These are phyloP conservation scores for Ajuga reptans DNA, from an alignment of 305 asterid genomes.

Conservation along the genomic window DNA sequence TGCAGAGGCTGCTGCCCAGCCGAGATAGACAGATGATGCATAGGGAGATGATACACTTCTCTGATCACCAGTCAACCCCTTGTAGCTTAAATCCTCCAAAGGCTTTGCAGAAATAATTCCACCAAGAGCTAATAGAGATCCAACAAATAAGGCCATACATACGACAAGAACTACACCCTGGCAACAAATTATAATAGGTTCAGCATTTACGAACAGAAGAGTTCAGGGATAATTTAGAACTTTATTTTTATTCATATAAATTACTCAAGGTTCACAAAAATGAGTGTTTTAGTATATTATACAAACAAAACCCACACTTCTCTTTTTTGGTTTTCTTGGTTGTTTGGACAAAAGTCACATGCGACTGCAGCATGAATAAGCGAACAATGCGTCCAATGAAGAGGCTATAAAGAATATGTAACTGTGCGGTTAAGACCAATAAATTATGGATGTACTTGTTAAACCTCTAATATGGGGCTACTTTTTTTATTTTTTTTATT, in stretches of 20 bases:
- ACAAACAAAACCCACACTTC: background rate
- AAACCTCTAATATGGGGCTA: background rate
- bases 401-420: background rate
- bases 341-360: background rate
- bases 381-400: background rate
- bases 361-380: background rate
- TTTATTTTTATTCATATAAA: background rate
- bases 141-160: constrained; percentile 71
- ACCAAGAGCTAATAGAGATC: constrained; percentile 88
- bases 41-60: constrained; percentile 76
- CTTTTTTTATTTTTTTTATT: too few species aligned
- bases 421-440: constrained; percentile 1
- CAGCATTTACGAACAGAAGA: constrained; percentile 11
- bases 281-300: background rate
- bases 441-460: background rate
- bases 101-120: constrained; percentile 95
- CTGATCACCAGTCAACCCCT: constrained; percentile 64
- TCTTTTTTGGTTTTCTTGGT: too few species aligned
- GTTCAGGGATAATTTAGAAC: background rate
- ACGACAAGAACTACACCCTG: constrained; percentile 74
- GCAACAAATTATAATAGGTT: constrained; percentile 21
- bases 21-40: constrained; percentile 81
- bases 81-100: constrained; percentile 77
- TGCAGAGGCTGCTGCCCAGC: constrained; percentile 95
- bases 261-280: background rate